These are phyloP conservation scores for Melocanna baccifera DNA, from an alignment of 176 grass and related monocot species.

Conservation along the genomic window DNA sequence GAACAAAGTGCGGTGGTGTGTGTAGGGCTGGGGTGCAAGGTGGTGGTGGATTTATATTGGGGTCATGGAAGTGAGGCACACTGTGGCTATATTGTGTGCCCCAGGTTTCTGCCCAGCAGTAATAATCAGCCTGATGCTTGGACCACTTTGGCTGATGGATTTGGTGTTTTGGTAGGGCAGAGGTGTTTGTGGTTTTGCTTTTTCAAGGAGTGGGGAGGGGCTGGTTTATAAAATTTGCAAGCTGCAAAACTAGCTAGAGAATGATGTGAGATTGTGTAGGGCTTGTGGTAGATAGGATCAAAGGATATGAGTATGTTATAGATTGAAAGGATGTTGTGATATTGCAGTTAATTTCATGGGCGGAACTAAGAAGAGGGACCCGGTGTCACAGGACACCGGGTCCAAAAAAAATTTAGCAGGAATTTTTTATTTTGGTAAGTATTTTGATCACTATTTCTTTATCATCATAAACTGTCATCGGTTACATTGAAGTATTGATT, in stretches of 20 bases:
- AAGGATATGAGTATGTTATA: not conserved
- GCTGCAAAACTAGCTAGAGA: not conserved
- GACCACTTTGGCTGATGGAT: slow-evolving; percentile 1
- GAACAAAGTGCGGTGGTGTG: not conserved
- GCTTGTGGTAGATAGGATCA: not conserved
- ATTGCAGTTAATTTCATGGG: not conserved
- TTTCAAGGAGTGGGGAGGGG: not conserved
- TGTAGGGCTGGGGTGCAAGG: not conserved
- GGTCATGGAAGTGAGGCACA: not conserved
- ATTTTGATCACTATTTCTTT: too few relatives aligned
- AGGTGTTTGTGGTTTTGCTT: slow-evolving; percentile 4
- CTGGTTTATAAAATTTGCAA: not conserved
- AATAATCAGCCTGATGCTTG: not conserved
- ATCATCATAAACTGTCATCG: too few relatives aligned
- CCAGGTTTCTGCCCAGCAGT: not conserved
- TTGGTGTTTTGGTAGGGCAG: slow-evolving; percentile 10
- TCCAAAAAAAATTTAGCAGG: too few relatives aligned
- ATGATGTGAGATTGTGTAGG: not conserved
- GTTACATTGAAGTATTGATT: too few relatives aligned
- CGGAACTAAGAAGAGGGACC: too few relatives aligned
- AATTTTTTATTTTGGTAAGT: too few relatives aligned
- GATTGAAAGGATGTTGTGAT: not conserved
- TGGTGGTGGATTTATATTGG: slow-evolving; percentile 17
- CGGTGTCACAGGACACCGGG: too few relatives aligned
- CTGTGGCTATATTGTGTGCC: slow-evolving; percentile 29